These are phyloP conservation scores for Yamadazyma laniorum DNA, from an alignment of 805 yeast genomes.

Conservation along the genomic window DNA sequence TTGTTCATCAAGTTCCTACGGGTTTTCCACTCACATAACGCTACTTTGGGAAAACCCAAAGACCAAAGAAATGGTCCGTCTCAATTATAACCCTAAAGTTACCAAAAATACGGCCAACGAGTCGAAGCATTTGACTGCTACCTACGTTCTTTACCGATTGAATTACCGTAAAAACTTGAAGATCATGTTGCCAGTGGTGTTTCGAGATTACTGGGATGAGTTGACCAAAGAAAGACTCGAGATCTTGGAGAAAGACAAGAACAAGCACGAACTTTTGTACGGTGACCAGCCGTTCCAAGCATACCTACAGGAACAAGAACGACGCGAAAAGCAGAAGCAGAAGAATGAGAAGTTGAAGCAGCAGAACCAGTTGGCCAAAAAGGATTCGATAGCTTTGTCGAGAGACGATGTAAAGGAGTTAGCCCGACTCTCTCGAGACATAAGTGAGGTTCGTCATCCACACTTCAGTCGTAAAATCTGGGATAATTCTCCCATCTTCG, in stretches of 20 bases:
- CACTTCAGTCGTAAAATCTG: constrained; percentile 50
- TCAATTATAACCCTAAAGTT: constrained; percentile 54
- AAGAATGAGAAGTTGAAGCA: constrained; percentile 8
- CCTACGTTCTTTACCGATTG: constrained; percentile 77
- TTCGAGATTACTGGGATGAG: constrained; percentile 73
- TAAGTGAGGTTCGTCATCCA: constrained; percentile 2
- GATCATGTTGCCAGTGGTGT: constrained; percentile 83
- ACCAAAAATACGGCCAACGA: constrained; percentile 80
- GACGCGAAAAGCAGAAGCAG: constrained; percentile 5
- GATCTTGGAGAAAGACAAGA: constrained; percentile 27
- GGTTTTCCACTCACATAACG: constrained; percentile 63
- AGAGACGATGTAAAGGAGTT: constrained; percentile 3
- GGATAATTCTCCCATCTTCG: constrained; percentile 69
- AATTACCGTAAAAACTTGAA: constrained; percentile 80
- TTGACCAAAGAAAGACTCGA: constrained; percentile 56
- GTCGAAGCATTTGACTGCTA: constrained; percentile 88
- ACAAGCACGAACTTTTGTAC: constrained; percentile 52
- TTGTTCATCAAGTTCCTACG: constrained; percentile 48
- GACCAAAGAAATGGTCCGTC: constrained; percentile 61
- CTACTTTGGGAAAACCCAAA: constrained; percentile 78
- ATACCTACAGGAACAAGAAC: constrained; percentile 19
- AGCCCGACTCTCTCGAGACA: background rate
- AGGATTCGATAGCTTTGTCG: background rate
- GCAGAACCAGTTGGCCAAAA: constrained; percentile 1
- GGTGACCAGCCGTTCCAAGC: constrained; percentile 72